phyloP scores from a whole-genome alignment of 2,329 filamentous ascomycete species.

The Penicillium expansum region DNA sequence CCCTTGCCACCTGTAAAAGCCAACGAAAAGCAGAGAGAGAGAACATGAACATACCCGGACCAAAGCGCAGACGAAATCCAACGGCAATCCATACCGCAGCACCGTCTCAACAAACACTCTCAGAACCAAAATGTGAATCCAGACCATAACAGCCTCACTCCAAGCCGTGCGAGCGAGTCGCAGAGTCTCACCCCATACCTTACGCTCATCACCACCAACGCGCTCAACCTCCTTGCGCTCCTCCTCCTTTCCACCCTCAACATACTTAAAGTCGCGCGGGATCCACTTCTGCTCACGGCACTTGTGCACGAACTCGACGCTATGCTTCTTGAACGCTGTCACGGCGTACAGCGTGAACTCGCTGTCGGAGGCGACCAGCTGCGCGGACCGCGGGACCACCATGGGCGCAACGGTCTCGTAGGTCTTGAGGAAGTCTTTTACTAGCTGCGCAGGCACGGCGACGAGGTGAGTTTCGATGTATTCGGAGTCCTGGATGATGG shows the following conservation, averaged over 20 bases:
- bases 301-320: constrained; percentile 84
- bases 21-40: background rate
- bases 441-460: constrained; percentile 73
- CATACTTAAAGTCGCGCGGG: constrained; percentile 89
- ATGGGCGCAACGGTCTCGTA: constrained; percentile 89
- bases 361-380: constrained; percentile 76
- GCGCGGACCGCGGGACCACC: constrained; percentile 87
- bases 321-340: constrained; percentile 89
- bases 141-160: constrained; percentile 93
- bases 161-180: constrained; percentile 86
- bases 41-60: constrained; percentile 64
- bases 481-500: constrained; percentile 85
- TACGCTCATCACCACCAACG: constrained; percentile 79
- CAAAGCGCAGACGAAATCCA: constrained; percentile 82
- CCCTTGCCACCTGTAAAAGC: background rate
- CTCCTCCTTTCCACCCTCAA: constrained; percentile 83
- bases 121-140: constrained; percentile 86
- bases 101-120: constrained; percentile 97
- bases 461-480: constrained; percentile 95
- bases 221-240: constrained; percentile 84
- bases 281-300: constrained; percentile 92
- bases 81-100: constrained; percentile 86
- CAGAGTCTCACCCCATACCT: constrained; percentile 88
- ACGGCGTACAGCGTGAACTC: constrained; percentile 88
- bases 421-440: constrained; percentile 82